phyloP scores from a whole-genome alignment of 2,329 filamentous ascomycete genomes.

The Alternaria tenuissima region DNA sequence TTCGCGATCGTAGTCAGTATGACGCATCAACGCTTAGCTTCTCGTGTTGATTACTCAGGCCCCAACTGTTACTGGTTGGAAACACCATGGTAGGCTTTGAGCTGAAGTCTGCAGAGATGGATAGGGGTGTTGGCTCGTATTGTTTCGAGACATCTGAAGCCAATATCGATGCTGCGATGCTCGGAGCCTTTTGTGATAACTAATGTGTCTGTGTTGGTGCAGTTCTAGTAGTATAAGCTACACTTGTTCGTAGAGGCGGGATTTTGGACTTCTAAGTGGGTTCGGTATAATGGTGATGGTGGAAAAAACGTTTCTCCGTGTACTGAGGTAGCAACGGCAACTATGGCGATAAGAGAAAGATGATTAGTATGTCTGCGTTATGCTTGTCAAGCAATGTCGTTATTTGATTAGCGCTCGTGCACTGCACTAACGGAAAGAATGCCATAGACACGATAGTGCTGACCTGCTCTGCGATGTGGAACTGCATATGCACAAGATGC shows the following conservation, averaged over 20 bases:
- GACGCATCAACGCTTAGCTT: slow-evolving; percentile 8
- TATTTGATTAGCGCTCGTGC: background rate
- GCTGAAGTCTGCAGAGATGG: background rate
- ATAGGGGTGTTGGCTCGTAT: background rate
- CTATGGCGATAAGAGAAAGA: background rate
- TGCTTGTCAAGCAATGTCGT: background rate
- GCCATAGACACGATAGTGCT: background rate
- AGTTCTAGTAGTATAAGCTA: background rate
- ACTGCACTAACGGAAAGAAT: background rate
- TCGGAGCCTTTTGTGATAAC: background rate
- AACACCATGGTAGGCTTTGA: background rate
- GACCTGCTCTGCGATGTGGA: background rate
- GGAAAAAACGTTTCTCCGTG: background rate
- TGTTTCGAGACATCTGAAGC: background rate
- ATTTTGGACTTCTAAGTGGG: background rate
- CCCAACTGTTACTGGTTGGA: slow-evolving; percentile 7
- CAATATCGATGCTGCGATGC: background rate
- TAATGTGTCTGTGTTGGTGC: background rate
- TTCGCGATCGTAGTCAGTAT: slow-evolving; percentile 9
- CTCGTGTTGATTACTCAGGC: slow-evolving; percentile 5
- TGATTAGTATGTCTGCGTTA: background rate
- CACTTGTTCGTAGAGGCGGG: background rate
- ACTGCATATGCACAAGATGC: background rate
- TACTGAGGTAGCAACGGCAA: background rate
- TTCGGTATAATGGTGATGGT: background rate